These are phyloP conservation scores for Meripilus lineatus DNA, from an alignment of 1,284 basidiomycete genomes.

Conservation along the genomic window DNA sequence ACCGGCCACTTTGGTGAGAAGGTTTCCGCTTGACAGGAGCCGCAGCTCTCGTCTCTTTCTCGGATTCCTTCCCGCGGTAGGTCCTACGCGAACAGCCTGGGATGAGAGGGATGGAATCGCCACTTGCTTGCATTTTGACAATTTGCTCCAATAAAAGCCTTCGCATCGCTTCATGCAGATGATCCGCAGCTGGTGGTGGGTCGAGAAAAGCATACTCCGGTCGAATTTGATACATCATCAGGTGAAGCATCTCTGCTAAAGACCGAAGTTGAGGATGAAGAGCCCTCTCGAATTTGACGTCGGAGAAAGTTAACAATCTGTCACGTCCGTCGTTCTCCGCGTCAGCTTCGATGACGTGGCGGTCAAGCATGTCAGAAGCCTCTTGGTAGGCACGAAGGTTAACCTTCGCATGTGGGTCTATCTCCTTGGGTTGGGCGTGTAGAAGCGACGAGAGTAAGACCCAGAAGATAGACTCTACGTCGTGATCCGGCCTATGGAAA, in stretches of 20 bases:
- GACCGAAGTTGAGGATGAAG: conserved; percentile 6
- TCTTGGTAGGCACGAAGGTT: too few relatives aligned
- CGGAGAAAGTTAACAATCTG: background rate
- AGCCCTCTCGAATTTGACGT: background rate
- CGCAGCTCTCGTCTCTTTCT: too few relatives aligned
- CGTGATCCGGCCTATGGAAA: conserved; percentile 8
- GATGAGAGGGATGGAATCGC: conserved; percentile 6
- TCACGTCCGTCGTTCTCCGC: background rate
- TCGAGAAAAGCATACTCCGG: conserved; percentile 7
- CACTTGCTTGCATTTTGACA: conserved; percentile 3
- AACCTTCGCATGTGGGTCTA: background rate
- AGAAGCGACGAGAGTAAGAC: background rate
- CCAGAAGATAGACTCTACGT: conserved; percentile 9
- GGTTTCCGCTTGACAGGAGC: too few relatives aligned
- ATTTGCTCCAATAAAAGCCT: conserved; percentile 6
- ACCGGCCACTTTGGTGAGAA: too few relatives aligned
- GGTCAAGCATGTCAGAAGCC: background rate
- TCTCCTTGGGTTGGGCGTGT: background rate
- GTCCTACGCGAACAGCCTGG: background rate
- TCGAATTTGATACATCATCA: background rate
- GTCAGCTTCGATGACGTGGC: background rate
- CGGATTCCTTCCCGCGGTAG: too few relatives aligned
- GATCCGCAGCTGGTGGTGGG: conserved; percentile 1
- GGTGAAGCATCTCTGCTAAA: background rate
- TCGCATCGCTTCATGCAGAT: conserved; percentile 8